Base-by-base conservation (phyloP, 2,329 filamentous ascomycete species). In the Exophiala viscosa region DNA sequence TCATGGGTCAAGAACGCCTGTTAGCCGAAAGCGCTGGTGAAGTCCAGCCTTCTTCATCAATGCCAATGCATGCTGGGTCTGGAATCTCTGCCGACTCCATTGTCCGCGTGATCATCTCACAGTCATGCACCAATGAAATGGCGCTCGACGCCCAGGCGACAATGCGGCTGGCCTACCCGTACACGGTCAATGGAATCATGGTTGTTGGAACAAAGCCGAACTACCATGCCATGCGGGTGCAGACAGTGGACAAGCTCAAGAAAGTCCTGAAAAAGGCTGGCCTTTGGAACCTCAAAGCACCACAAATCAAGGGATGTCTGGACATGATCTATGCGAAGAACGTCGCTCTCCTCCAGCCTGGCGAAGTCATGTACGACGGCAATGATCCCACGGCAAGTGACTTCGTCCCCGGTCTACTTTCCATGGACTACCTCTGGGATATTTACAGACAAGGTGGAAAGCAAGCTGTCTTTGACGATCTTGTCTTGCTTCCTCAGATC, bases 401-500 rank as follows among this genome's bases (percentile, higher is more conserved):
- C 41, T 63, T 62, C 42, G 58, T 59, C 9, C 57, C 60, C 15
- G 62, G 60, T 3, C 23, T 62, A 42, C 50, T 64, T 8, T 64
- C 62, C 6, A 18, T 64, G 35, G 55, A 60, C n/a, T 64, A 59
- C 28, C 20, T 64, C n/a, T 57, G 50, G 31, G 45, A 51, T 13
- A 32, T 52, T 11, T 42, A 49, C 44, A 17, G 34, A 34, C 20
- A 51, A 50, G 45, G 44, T n/a, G 56, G 56, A 14, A 60, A 60
- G 43, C 54, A 61, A 47, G 57, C 44, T 5, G 44, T 55, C 7
- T 54, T 61, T 35, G 55, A 61, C 46, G 32, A 34, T 8, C 59
- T 62, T 23, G 38, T 58, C 9, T 17, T 38, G 5, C 39, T 62
- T 23, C 80, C 80, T 0, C 82, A 81, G 5, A 83, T 86, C 45